Evolutionary conservation across 2,329 filamentous ascomycete species (phyloP).

Genomic region (Alternaria brassicae): DNA sequence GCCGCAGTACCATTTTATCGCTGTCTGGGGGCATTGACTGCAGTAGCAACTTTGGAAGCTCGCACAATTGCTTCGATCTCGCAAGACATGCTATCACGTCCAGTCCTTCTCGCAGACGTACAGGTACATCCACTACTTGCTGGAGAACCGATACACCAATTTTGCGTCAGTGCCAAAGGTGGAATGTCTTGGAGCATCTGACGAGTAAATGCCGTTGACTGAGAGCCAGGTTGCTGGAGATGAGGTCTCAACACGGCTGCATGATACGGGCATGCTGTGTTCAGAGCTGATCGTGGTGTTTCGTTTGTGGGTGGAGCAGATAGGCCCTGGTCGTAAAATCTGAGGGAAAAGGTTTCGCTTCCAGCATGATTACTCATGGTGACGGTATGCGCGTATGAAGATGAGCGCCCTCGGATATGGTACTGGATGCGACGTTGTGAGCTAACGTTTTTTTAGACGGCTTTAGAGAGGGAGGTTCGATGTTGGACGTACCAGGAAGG

Average conservation of each 20-base stretch:
- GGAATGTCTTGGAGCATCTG: slow-evolving; percentile 4
- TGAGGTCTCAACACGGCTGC: background rate
- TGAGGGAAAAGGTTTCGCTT: background rate
- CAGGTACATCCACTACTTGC: slow-evolving; percentile 13
- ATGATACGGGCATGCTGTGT: slow-evolving; percentile 7
- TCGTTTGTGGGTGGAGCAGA: background rate
- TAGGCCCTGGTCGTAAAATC: background rate
- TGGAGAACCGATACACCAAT: slow-evolving; percentile 10
- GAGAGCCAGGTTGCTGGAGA: background rate
- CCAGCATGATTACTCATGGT: background rate
- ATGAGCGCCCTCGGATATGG: background rate
- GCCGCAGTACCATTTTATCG: background rate
- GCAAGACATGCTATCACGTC: background rate
- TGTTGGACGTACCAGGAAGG: background rate
- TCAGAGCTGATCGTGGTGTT: background rate
- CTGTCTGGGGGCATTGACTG: background rate
- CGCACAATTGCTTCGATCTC: slow-evolving; percentile 6
- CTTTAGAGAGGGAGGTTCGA: background rate
- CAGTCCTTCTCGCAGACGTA: background rate
- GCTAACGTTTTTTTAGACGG: background rate
- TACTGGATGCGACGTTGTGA: background rate
- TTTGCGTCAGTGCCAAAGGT: background rate
- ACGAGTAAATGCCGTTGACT: background rate
- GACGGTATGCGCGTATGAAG: background rate
- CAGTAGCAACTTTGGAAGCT: background rate